A percentile compares a stretch with the other conserved stretches of the same genome.
Evolutionary conservation across 169 alveolate genomes (phyloP).

Genomic region (Amoebophrya sp.): DNA sequence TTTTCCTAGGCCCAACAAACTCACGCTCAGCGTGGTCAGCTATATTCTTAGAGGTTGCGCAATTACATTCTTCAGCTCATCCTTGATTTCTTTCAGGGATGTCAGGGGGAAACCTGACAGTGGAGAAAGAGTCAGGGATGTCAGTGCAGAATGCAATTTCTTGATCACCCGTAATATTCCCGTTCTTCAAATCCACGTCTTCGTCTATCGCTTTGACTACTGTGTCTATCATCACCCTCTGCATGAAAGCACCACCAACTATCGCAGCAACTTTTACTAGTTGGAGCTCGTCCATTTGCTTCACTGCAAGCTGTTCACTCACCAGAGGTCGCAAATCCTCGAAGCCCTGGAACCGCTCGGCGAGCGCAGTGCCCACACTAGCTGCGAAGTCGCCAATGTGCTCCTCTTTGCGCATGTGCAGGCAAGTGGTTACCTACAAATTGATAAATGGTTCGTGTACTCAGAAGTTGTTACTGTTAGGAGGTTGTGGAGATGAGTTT

Average conservation of each 20-base stretch:
- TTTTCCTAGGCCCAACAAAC: not conserved
- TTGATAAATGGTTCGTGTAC: too few species aligned
- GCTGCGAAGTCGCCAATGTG: not conserved
- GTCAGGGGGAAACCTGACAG: too few species aligned
- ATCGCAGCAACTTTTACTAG: not conserved
- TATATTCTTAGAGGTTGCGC: too few species aligned
- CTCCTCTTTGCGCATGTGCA: too few species aligned
- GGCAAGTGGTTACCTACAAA: too few species aligned
- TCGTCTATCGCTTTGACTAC: not conserved
- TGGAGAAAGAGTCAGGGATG: too few species aligned
- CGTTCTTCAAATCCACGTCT: not conserved
- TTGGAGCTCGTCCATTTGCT: not conserved
- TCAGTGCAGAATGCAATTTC: too few species aligned
- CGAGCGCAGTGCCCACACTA: not conserved
- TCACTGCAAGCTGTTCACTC: not conserved
- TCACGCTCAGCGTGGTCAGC: not conserved
- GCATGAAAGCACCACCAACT: not conserved
- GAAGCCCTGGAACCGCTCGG: not conserved
- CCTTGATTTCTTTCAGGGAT: too few species aligned
- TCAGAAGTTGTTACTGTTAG: too few species aligned
- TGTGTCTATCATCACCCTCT: not conserved
- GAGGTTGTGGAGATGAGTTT: too few species aligned
- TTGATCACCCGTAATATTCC: too few species aligned
- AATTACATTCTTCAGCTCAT: too few species aligned
- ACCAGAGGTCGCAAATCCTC: not conserved